Evolutionary conservation across 768 basidiomycete species (phyloP).

Genomic region (Kwoniella sp.): DNA sequence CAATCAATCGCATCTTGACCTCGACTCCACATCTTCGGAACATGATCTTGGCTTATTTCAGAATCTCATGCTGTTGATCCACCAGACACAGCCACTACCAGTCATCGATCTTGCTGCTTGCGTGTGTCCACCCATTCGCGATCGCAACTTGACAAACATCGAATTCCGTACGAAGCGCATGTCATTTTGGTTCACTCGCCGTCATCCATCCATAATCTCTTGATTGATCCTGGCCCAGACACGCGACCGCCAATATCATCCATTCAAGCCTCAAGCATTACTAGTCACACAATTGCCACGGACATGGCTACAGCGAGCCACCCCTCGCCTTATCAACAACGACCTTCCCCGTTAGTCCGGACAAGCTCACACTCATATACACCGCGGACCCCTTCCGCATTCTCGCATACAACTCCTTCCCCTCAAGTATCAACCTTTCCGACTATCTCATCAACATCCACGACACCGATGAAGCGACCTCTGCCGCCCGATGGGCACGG

Average conservation of each 20-base stretch:
- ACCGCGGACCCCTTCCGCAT: slow-evolving; percentile 17
- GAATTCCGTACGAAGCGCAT: too few species aligned
- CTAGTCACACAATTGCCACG: background rate
- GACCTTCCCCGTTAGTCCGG: slow-evolving; percentile 18
- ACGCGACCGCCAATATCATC: background rate
- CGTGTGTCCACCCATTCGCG: too few species aligned
- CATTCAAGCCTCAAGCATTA: background rate
- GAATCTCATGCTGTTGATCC: too few species aligned
- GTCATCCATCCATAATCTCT: background rate
- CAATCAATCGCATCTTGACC: too few species aligned
- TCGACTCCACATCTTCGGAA: too few species aligned
- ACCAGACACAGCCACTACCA: too few species aligned
- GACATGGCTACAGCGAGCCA: slow-evolving; percentile 17
- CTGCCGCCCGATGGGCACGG: slow-evolving; percentile 13
- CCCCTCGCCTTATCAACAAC: slow-evolving; percentile 13
- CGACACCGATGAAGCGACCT: slow-evolving; percentile 27
- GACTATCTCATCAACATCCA: background rate
- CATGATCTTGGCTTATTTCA: too few species aligned
- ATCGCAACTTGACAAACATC: too few species aligned
- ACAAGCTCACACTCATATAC: slow-evolving; percentile 23
- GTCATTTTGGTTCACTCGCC: too few species aligned
- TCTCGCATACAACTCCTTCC: slow-evolving; percentile 21
- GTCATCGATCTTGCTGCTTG: too few species aligned
- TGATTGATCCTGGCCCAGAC: background rate
- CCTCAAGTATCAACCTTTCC: slow-evolving; percentile 17